phyloP scores from a whole-genome alignment of 2,329 filamentous ascomycete species.

The Aspergillus texensis region DNA sequence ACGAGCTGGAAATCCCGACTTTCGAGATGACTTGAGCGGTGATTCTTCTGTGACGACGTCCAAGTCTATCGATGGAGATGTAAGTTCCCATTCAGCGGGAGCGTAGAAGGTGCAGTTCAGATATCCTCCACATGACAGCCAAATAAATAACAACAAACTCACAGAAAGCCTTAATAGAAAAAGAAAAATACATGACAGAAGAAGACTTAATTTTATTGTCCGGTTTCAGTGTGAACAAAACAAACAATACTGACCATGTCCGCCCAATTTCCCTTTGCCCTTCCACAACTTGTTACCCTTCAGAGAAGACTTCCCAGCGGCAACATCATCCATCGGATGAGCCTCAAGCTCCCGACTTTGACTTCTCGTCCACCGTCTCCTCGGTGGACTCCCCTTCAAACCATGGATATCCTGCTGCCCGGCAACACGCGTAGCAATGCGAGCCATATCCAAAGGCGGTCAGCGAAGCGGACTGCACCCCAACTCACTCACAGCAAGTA shows the following conservation, averaged over 20 bases:
- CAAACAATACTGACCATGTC: slow-evolving; percentile 5
- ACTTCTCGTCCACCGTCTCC: slow-evolving; percentile 39
- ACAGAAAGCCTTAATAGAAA: no score
- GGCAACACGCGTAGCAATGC: not conserved
- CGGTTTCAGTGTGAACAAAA: not conserved
- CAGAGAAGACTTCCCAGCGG: not conserved
- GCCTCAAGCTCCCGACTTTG: slow-evolving; percentile 39
- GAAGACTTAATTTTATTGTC: not conserved
- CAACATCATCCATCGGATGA: slow-evolving; percentile 2
- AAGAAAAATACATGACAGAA: not conserved
- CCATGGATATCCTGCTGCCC: not conserved
- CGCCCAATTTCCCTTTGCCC: slow-evolving; percentile 5
- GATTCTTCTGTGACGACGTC: slow-evolving; percentile 25
- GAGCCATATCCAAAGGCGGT: slow-evolving; percentile 4
- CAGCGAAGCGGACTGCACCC: not conserved
- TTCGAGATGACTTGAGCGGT: slow-evolving; percentile 12
- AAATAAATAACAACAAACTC: not conserved
- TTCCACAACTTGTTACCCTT: not conserved
- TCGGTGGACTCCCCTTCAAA: slow-evolving; percentile 11
- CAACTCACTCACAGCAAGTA: no score
- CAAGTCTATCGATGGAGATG: slow-evolving; percentile 14
- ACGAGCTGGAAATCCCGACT: slow-evolving; percentile 12
- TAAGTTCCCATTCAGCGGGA: not conserved
- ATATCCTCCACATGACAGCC: not conserved
- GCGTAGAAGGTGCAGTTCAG: not conserved